Evolutionary conservation across 164 flowering plant species (phyloP).

Genomic region (Litsea cubeba): DNA sequence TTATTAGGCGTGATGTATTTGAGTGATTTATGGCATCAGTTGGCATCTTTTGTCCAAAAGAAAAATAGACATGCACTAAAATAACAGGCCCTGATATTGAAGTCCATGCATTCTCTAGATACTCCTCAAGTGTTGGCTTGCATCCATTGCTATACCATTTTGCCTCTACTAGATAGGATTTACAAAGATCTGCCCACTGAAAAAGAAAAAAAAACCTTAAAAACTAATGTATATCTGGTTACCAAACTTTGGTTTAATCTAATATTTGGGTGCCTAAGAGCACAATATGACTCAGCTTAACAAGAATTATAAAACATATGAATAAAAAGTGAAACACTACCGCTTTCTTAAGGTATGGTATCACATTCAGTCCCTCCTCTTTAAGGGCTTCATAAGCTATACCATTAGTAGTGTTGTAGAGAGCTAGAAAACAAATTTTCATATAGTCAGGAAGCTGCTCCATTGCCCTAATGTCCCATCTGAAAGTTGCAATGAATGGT

Average conservation of each 20-base stretch:
- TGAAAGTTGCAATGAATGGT: background rate
- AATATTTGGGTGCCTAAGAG: too few species aligned
- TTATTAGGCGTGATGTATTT: background rate
- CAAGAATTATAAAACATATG: background rate
- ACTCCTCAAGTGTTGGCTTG: too few species aligned
- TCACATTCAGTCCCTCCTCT: slow-evolving; percentile 18
- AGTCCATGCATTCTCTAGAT: too few species aligned
- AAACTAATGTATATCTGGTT: too few species aligned
- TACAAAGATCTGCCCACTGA: slow-evolving; percentile 6
- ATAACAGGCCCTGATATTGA: slow-evolving; percentile 28
- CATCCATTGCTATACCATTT: slow-evolving; percentile 23
- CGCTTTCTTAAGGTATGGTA: background rate
- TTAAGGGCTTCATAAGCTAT: slow-evolving; percentile 27
- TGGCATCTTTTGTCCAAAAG: background rate
- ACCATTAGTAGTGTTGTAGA: slow-evolving; percentile 37
- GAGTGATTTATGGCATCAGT: slow-evolving; percentile 6
- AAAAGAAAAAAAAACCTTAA: background rate
- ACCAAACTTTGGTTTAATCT: too few species aligned
- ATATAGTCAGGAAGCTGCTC: slow-evolving; percentile 38
- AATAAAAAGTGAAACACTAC: background rate
- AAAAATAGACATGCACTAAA: slow-evolving; percentile 16
- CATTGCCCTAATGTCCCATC: slow-evolving; percentile 38
- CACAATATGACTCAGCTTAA: too few species aligned
- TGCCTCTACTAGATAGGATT: slow-evolving; percentile 23
- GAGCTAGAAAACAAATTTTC: slow-evolving; percentile 36